phyloP scores from a whole-genome alignment of 768 basidiomycete genomes.

The Candolleomyces aberdarensis region DNA sequence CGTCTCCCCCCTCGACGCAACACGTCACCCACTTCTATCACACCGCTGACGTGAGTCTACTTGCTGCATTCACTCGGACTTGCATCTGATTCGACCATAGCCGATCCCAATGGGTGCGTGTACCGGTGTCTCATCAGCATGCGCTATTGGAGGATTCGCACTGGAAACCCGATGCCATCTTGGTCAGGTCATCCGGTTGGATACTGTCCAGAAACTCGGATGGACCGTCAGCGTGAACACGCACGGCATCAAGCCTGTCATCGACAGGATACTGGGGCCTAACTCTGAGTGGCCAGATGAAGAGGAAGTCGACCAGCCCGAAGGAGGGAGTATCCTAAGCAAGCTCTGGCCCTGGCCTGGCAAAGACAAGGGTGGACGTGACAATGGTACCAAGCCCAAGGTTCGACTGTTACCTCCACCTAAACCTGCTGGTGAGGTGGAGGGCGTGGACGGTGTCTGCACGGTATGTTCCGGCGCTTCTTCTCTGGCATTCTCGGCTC shows the following conservation, averaged over 20 bases:
- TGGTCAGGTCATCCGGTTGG: conserved; percentile 79
- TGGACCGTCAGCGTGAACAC: conserved; percentile 78
- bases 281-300: conserved; percentile 22
- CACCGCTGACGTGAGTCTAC: conserved; percentile 66
- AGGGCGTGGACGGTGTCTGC: conserved; percentile 53
- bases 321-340: background rate
- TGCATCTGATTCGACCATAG: conserved; percentile 19
- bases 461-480: conserved; percentile 41
- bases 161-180: conserved; percentile 88
- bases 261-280: conserved; percentile 41
- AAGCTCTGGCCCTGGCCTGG: conserved; percentile 13
- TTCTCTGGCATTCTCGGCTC: background rate
- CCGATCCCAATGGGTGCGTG: conserved; percentile 88
- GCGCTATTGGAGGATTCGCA: conserved; percentile 70
- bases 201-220: conserved; percentile 75
- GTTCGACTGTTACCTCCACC: conserved; percentile 20
- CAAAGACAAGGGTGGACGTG: conserved; percentile 6
- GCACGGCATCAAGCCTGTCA: conserved; percentile 66
- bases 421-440: conserved; percentile 42
- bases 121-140: conserved; percentile 59
- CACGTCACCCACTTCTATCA: conserved; percentile 89
- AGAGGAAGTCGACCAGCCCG: conserved; percentile 7
- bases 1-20: conserved; percentile 73
- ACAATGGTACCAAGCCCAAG: conserved; percentile 11
- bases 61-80: background rate